Conservation (phyloP, 2,329 filamentous ascomycete genomes). For the Neopestalotiopsis clavispora region DNA sequence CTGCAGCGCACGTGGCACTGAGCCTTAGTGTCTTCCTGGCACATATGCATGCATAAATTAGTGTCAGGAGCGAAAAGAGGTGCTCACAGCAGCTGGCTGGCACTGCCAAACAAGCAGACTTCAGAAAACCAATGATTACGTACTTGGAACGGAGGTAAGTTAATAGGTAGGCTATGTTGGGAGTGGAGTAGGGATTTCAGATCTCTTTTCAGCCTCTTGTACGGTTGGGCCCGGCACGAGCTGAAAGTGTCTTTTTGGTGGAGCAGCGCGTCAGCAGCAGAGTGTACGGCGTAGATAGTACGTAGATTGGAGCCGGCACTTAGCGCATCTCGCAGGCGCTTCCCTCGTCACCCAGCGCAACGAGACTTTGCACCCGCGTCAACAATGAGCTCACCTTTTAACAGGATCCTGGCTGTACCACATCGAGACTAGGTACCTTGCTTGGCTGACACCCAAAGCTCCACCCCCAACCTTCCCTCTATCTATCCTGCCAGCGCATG, state of each 20-base stretch:
- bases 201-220: not conserved
- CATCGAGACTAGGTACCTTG: conserved; percentile 5
- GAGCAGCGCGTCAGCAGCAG: not conserved
- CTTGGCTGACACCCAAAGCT: conserved; percentile 7
- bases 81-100: not conserved
- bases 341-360: conserved; percentile 17
- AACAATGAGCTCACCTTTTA: conserved; percentile 15
- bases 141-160: not conserved
- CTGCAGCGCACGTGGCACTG: not conserved
- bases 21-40: not conserved
- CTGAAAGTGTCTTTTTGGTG: not conserved
- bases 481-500: not conserved
- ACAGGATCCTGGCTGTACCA: not conserved
- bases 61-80: not conserved
- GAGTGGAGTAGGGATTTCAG: not conserved
- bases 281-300: too few species aligned
- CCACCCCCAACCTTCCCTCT: not conserved
- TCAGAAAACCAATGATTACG: not conserved
- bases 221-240: not conserved
- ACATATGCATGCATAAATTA: too few species aligned
- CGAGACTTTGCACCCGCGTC: not conserved
- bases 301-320: not conserved
- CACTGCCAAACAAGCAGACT: not conserved
- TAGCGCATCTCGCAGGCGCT: not conserved
- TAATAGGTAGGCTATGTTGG: not conserved